These are phyloP conservation scores for Botrytis hyacinthi DNA, from an alignment of 2,329 filamentous ascomycete genomes.

Conservation along the genomic window DNA sequence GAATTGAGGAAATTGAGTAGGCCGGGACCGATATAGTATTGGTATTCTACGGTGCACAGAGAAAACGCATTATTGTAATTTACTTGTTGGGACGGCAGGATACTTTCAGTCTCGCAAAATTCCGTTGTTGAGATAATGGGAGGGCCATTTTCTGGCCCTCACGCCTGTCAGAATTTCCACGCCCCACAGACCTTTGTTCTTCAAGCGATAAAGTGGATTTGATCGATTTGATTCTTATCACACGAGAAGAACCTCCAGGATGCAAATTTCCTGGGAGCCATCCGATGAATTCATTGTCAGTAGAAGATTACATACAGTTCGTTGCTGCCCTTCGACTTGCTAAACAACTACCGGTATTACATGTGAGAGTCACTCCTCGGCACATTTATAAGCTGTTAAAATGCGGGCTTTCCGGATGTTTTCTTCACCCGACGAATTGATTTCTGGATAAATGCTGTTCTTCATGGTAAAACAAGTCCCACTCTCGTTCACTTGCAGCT, in stretches of 20 bases:
- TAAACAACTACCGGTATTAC: background rate
- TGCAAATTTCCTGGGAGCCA: background rate
- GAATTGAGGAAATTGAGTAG: constrained; percentile 63
- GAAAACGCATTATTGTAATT: background rate
- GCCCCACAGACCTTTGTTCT: background rate
- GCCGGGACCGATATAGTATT: background rate
- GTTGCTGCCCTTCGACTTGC: background rate
- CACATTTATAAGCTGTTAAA: background rate
- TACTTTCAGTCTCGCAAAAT: background rate
- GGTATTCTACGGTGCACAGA: background rate
- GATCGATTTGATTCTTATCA: background rate
- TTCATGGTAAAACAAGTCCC: background rate
- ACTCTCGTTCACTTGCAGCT: background rate
- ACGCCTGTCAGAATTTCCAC: background rate
- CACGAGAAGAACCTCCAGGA: background rate
- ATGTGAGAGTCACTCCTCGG: background rate
- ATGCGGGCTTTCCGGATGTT: too few species aligned
- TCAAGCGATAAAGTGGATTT: background rate
- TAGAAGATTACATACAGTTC: too few species aligned
- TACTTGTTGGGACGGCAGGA: background rate
- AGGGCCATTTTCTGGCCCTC: background rate
- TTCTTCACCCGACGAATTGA: background rate
- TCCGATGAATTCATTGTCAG: background rate
- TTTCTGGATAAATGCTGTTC: background rate
- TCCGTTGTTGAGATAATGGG: background rate